Evolutionary conservation across 768 basidiomycete species (phyloP).

Genomic region (Naganishia vaughanmartiniae): DNA sequence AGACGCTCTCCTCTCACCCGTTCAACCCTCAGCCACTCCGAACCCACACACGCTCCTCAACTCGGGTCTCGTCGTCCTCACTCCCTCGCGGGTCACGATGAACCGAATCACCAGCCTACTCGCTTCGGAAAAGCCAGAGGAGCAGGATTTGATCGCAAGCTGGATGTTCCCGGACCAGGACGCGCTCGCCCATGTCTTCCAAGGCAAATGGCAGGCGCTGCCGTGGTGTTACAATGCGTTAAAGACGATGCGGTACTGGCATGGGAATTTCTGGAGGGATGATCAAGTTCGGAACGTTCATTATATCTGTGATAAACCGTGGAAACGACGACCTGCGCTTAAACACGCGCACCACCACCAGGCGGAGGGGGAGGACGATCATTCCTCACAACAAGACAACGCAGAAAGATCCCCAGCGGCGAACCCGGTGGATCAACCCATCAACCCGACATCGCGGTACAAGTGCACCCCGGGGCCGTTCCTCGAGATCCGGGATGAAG

Average conservation of each 20-base stretch:
- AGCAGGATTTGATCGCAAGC: slow-evolving; percentile 23
- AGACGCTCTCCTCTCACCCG: slow-evolving; percentile 50
- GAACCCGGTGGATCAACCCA: slow-evolving; percentile 22
- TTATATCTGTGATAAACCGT: slow-evolving; percentile 32
- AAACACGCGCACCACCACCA: slow-evolving; percentile 18
- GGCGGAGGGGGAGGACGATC: slow-evolving; percentile 6
- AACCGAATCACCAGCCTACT: slow-evolving; percentile 12
- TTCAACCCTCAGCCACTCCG: slow-evolving; percentile 58
- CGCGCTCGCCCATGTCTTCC: slow-evolving; percentile 24
- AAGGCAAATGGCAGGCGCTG: slow-evolving; percentile 49
- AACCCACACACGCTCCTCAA: slow-evolving; percentile 75
- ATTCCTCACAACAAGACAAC: too few relatives aligned
- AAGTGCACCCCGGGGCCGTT: slow-evolving; percentile 36
- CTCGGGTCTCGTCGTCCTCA: slow-evolving; percentile 68
- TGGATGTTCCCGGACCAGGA: slow-evolving; percentile 34
- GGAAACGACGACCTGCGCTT: slow-evolving; percentile 32
- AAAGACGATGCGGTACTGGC: slow-evolving; percentile 33
- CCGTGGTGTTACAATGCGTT: slow-evolving; percentile 66
- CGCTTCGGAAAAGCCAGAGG: background rate
- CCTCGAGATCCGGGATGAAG: slow-evolving; percentile 32
- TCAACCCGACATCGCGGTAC: slow-evolving; percentile 7
- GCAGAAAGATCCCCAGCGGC: too few relatives aligned
- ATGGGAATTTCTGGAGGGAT: slow-evolving; percentile 29
- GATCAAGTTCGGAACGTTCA: slow-evolving; percentile 31
- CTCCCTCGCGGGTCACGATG: slow-evolving; percentile 26